phyloP scores from a whole-genome alignment of 192 early-diverging fungal genomes.

The Pilaira anomala region DNA sequence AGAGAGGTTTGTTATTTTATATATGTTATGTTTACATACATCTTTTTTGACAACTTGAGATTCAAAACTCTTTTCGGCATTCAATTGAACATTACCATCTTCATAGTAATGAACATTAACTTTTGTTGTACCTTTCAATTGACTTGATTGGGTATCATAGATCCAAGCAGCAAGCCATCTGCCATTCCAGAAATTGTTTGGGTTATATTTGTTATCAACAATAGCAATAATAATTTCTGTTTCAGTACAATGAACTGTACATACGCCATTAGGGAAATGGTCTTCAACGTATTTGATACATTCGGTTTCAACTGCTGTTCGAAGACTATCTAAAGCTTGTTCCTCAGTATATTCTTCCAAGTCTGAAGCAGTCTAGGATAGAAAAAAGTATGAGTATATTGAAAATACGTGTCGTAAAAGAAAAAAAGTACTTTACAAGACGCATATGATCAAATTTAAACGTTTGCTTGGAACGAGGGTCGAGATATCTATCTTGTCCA shows the following conservation, averaged over 20 bases:
- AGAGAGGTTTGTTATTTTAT: too few relatives aligned
- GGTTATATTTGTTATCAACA: constrained; percentile 90
- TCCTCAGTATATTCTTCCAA: constrained; percentile 36
- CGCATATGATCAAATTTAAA: constrained; percentile 84
- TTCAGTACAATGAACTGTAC: constrained; percentile 60
- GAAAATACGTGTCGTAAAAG: not conserved
- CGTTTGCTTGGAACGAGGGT: constrained; percentile 65
- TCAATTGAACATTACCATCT: constrained; percentile 97
- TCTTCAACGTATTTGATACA: constrained; percentile 63
- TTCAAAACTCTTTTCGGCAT: constrained; percentile 69
- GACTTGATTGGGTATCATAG: constrained; percentile 50
- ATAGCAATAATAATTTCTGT: constrained; percentile 59
- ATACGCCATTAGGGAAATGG: constrained; percentile 77
- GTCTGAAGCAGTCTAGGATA: constrained; percentile 48
- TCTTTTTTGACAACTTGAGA: constrained; percentile 18
- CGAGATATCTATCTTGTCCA: constrained; percentile 64
- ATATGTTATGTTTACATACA: too few relatives aligned
- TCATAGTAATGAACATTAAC: constrained; percentile 98
- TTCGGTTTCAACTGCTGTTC: constrained; percentile 60
- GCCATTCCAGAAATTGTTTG: constrained; percentile 96
- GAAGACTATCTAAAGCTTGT: constrained; percentile 34
- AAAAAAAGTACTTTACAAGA: constrained; percentile 33
- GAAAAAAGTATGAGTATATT: not conserved
- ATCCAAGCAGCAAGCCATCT: constrained; percentile 88
- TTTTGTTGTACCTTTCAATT: constrained; percentile 69